These are phyloP conservation scores for Paradendryphiella salina DNA, from an alignment of 2,329 filamentous ascomycete species.

Conservation along the genomic window DNA sequence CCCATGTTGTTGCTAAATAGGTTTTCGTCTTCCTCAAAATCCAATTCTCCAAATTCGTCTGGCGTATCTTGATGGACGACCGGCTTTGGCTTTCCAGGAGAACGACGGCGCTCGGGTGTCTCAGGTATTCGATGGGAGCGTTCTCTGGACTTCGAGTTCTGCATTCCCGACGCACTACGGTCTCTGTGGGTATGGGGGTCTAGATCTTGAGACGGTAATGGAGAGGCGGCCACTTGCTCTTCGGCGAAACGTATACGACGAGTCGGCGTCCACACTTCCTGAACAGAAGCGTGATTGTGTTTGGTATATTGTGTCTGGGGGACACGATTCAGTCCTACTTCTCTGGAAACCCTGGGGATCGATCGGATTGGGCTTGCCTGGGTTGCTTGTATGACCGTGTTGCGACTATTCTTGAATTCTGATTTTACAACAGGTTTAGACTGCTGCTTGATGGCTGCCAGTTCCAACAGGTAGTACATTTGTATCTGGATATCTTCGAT, in stretches of 20 bases:
- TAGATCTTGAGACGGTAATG: constrained; percentile 16
- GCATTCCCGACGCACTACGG: neutral
- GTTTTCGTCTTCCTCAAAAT: constrained; percentile 31
- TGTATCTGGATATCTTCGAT: constrained; percentile 37
- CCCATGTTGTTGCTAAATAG: constrained; percentile 20
- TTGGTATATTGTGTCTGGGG: constrained; percentile 43
- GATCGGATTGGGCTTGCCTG: constrained; percentile 32
- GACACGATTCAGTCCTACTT: constrained; percentile 22
- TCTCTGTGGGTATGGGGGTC: neutral
- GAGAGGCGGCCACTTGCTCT: constrained; percentile 19
- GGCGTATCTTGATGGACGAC: constrained; percentile 8
- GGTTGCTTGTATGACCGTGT: constrained; percentile 39
- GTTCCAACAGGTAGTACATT: constrained; percentile 32
- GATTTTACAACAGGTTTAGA: constrained; percentile 10
- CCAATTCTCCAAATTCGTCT: constrained; percentile 32
- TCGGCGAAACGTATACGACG: constrained; percentile 34
- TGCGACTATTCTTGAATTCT: constrained; percentile 14
- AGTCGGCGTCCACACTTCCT: constrained; percentile 33
- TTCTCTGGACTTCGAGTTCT: constrained; percentile 12
- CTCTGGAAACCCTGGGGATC: constrained; percentile 8
- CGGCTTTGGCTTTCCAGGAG: constrained; percentile 13
- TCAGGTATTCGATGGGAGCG: constrained; percentile 28
- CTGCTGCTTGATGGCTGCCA: constrained; percentile 32
- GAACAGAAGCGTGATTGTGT: constrained; percentile 36
- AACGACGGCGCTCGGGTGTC: constrained; percentile 27